These are phyloP conservation scores for Alternaria triticimaculans DNA, from an alignment of 2,329 filamentous ascomycete genomes.

Conservation along the genomic window DNA sequence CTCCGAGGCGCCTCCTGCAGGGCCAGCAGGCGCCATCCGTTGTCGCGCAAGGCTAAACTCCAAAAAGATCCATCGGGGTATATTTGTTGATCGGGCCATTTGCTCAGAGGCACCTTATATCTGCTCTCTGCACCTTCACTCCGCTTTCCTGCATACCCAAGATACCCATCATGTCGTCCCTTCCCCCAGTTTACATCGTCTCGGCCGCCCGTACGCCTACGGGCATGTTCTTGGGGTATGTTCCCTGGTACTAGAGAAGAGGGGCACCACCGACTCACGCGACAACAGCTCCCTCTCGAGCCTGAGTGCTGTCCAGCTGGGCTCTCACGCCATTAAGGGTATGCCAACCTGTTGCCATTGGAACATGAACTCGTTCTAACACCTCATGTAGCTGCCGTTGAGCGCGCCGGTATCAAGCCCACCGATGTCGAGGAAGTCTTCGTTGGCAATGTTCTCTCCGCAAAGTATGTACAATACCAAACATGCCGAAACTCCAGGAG, in stretches of 20 bases:
- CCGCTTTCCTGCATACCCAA: slow-evolving; percentile 5
- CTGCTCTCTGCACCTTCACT: slow-evolving; percentile 8
- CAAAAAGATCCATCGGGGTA: slow-evolving; percentile 20
- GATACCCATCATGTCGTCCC: slow-evolving; percentile 70
- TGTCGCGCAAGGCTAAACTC: slow-evolving; percentile 20
- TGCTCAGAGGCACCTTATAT: neutral
- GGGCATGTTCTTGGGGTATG: slow-evolving; percentile 92
- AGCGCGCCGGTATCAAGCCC: slow-evolving; percentile 85
- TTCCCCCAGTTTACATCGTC: slow-evolving; percentile 94
- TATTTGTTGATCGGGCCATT: neutral
- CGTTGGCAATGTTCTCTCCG: slow-evolving; percentile 97
- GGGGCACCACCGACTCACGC: slow-evolving; percentile 34
- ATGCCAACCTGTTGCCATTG: slow-evolving; percentile 30
- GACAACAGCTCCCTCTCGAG: slow-evolving; percentile 79
- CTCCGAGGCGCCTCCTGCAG: neutral
- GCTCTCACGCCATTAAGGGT: slow-evolving; percentile 93
- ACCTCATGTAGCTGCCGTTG: slow-evolving; percentile 68
- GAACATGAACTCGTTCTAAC: slow-evolving; percentile 22
- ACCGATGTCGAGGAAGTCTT: slow-evolving; percentile 95
- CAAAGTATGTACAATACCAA: slow-evolving; percentile 70
- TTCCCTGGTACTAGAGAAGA: slow-evolving; percentile 20
- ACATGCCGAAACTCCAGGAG: neutral
- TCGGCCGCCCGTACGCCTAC: slow-evolving; percentile 89
- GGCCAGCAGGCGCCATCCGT: neutral
- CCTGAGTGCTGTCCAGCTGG: slow-evolving; percentile 84